phyloP scores from a whole-genome alignment of 75 land plant species.

The Chamaecyparis obtusa region DNA sequence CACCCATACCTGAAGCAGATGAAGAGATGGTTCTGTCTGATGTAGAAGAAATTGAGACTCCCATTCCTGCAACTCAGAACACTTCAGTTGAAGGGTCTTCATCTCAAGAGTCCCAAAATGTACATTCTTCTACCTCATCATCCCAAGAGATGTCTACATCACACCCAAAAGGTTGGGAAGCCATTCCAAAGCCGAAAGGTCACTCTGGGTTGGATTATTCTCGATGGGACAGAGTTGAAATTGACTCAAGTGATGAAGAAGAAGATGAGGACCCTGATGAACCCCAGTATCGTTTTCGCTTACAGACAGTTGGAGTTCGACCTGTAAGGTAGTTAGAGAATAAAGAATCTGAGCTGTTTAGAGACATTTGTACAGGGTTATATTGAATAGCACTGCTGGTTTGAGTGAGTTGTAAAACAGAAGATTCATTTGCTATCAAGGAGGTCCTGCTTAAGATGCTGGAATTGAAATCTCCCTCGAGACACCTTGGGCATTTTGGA shows the following conservation, averaged over 20 bases:
- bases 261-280: slow-evolving; percentile 68
- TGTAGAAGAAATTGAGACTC: slow-evolving; percentile 31
- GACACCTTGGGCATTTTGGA: background rate
- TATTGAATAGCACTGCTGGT: background rate
- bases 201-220: slow-evolving; percentile 91
- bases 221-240: slow-evolving; percentile 77
- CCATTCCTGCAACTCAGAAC: background rate
- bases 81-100: background rate
- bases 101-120: slow-evolving; percentile 8
- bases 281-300: slow-evolving; percentile 77
- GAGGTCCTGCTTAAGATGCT: background rate
- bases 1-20: slow-evolving; percentile 87
- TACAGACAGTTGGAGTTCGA: slow-evolving; percentile 64
- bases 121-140: background rate
- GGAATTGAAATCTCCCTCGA: background rate
- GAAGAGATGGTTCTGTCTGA: slow-evolving; percentile 49
- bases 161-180: slow-evolving; percentile 69
- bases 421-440: background rate
- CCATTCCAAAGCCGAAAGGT: slow-evolving; percentile 94
- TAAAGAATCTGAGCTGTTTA: background rate
- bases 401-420: background rate
- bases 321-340: slow-evolving; percentile 40
- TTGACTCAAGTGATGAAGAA: slow-evolving; percentile 86
- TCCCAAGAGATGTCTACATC: slow-evolving; percentile 18
- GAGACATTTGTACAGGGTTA: background rate